These are phyloP conservation scores for Holtermanniella nyarrowii DNA, from an alignment of 768 basidiomycete species.

Conservation along the genomic window DNA sequence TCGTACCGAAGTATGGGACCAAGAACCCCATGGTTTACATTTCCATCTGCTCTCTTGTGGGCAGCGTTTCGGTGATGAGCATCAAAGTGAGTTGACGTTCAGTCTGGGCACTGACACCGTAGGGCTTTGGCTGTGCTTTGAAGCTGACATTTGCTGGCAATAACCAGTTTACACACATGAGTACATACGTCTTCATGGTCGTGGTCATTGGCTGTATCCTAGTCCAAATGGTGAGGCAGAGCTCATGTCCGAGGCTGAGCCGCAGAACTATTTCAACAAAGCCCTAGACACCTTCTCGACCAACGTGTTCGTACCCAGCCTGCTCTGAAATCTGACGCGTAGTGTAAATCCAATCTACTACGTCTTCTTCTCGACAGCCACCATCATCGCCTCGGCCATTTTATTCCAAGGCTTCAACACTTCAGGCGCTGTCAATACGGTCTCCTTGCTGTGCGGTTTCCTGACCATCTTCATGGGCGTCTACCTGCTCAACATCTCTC, in stretches of 20 bases:
- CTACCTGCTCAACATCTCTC: conserved; percentile 36
- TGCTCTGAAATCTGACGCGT: not conserved
- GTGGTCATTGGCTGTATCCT: conserved; percentile 69
- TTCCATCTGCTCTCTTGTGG: conserved; percentile 91
- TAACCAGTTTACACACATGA: conserved; percentile 88
- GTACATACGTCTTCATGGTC: conserved; percentile 90
- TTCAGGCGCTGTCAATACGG: conserved; percentile 62
- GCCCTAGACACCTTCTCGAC: conserved; percentile 93
- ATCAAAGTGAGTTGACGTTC: conserved; percentile 52
- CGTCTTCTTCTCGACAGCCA: conserved; percentile 88
- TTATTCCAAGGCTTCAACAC: conserved; percentile 97
- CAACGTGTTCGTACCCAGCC: conserved; percentile 64
- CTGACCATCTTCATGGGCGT: conserved; percentile 91
- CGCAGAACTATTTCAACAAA: conserved; percentile 71
- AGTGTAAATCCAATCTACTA: conserved; percentile 98
- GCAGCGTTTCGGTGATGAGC: conserved; percentile 95
- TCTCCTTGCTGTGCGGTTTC: conserved; percentile 83
- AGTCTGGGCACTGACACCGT: not conserved
- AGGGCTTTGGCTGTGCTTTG: conserved; percentile 87
- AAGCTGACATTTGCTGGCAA: conserved; percentile 86
- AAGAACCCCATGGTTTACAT: conserved; percentile 84
- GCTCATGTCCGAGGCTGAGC: not conserved
- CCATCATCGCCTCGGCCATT: conserved; percentile 86
- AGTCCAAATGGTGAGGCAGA: conserved; percentile 43
- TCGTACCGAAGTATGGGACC: conserved; percentile 77